Evolutionary conservation across 192 early-diverging fungal genomes (phyloP).

Genomic region (Piromyces finnis): DNA sequence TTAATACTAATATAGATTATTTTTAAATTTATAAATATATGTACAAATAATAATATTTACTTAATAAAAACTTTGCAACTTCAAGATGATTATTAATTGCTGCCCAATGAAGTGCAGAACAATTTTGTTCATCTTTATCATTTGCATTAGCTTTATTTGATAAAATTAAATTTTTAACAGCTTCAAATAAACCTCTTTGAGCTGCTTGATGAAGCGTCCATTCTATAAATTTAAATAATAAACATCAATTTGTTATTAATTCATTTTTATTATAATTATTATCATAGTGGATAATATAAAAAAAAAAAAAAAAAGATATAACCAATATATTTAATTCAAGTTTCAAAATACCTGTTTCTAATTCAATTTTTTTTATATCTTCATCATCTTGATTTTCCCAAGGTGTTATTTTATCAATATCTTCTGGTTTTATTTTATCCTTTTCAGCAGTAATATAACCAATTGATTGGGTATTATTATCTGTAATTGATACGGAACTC

Average conservation of each 20-base stretch:
- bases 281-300: no score
- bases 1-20: no score
- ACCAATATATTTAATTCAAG: neutral
- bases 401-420: neutral
- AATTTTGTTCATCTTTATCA: constrained; percentile 44
- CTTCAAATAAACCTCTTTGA: neutral
- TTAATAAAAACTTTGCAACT: neutral
- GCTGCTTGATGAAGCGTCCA: neutral
- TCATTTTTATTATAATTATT: no score
- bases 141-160: constrained; percentile 11
- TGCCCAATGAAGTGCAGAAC: constrained; percentile 72
- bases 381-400: neutral
- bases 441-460: neutral
- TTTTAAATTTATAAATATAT: no score
- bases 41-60: no score
- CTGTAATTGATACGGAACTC: neutral
- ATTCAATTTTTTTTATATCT: neutral
- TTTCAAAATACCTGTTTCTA: neutral
- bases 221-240: neutral
- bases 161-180: neutral
- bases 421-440: neutral
- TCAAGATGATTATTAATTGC: constrained; percentile 24
- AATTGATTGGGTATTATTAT: neutral
- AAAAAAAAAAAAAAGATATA: no score
- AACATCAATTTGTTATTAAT: neutral